Conservation (phyloP, 202 grass and related monocot genomes). For the Cymbopogon flexuosus region DNA sequence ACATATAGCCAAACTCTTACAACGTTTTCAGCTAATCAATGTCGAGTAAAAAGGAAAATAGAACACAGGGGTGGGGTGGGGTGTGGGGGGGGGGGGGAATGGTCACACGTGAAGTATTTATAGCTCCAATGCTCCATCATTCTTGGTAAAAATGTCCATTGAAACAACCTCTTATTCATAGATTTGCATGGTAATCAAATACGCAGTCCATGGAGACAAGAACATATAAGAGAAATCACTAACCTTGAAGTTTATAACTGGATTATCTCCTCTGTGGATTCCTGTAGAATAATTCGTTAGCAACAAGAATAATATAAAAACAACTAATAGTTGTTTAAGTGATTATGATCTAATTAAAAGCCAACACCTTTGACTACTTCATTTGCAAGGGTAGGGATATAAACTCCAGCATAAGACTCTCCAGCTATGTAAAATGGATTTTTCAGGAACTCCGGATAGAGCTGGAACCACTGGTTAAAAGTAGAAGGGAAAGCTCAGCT, state of each 20-base stretch:
- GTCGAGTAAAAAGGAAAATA: background rate
- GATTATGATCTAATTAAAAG: background rate
- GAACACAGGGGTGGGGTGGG: no score
- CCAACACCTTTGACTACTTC: slow-evolving; percentile 71
- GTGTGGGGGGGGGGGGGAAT: no score
- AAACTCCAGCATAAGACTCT: slow-evolving; percentile 89
- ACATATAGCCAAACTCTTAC: background rate
- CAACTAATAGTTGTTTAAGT: background rate
- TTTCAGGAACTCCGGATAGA: slow-evolving; percentile 68
- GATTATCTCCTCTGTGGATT: slow-evolving; percentile 49
- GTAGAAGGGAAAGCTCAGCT: background rate
- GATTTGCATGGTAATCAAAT: background rate
- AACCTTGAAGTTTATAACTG: slow-evolving; percentile 89
- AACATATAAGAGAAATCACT: background rate
- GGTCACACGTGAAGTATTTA: background rate
- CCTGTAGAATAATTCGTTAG: slow-evolving; percentile 43
- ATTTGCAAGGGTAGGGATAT: slow-evolving; percentile 78
- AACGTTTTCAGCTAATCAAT: background rate
- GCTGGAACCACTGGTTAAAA: slow-evolving; percentile 66
- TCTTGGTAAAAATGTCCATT: background rate
- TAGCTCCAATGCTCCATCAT: background rate
- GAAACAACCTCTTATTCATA: background rate
- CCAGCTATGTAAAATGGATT: slow-evolving; percentile 92
- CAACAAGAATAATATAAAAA: background rate
- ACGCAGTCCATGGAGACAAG: background rate